These are phyloP conservation scores for Cladosporium austrohemisphaericum DNA, from an alignment of 2,329 filamentous ascomycete species.

Conservation along the genomic window DNA sequence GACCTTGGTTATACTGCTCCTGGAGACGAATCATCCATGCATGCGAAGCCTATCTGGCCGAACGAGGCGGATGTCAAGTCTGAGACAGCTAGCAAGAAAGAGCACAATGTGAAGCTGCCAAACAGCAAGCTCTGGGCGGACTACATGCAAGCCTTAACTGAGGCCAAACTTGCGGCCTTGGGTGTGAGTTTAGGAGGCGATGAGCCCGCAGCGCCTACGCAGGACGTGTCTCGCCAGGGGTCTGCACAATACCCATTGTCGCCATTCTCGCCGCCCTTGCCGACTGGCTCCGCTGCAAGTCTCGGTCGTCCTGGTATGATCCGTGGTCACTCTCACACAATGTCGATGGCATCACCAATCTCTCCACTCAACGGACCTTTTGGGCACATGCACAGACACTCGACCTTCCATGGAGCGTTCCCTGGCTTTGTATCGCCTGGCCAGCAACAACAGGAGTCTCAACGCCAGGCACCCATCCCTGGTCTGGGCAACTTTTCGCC, in stretches of 20 bases:
- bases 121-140: slow-evolving; percentile 70
- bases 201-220: slow-evolving; percentile 48
- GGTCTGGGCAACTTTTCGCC: slow-evolving; percentile 20
- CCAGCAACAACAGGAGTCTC: slow-evolving; percentile 15
- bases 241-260: slow-evolving; percentile 72
- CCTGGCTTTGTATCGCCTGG: slow-evolving; percentile 10
- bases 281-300: slow-evolving; percentile 73
- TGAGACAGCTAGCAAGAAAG: slow-evolving; percentile 54
- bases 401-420: slow-evolving; percentile 48
- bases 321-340: slow-evolving; percentile 48
- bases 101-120: slow-evolving; percentile 61
- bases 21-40: slow-evolving; percentile 42
- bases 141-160: slow-evolving; percentile 77
- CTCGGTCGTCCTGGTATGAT: slow-evolving; percentile 39
- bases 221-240: slow-evolving; percentile 64
- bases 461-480: slow-evolving; percentile 14
- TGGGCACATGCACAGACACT: slow-evolving; percentile 65
- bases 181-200: slow-evolving; percentile 80
- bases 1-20: slow-evolving; percentile 47
- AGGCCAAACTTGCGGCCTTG: slow-evolving; percentile 87
- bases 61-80: slow-evolving; percentile 40
- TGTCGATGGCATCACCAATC: slow-evolving; percentile 66
- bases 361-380: slow-evolving; percentile 59
- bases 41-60: slow-evolving; percentile 69
- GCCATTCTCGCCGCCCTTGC: slow-evolving; percentile 79